Evolutionary conservation across 805 yeast genomes (phyloP), one percentile per base, ranked within the genome.

Genomic region (Osmozyma mogii): DNA sequence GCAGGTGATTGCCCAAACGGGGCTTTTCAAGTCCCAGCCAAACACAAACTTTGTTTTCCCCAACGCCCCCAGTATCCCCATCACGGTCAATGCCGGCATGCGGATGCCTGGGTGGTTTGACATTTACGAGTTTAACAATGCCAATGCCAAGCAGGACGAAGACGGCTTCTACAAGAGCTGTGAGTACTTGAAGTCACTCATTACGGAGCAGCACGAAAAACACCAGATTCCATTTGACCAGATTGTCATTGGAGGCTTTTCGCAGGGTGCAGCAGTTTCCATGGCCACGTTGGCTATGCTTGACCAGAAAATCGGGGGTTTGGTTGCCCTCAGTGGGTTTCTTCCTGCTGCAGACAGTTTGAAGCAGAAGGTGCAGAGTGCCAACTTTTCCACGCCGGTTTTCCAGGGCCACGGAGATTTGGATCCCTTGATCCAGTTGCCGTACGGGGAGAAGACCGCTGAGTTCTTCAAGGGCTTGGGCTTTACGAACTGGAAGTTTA

Each of bases 191-290:
- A 60, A 67, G 29, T 43, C 44, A 1, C 58, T 68, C 39, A 63
- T 81, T 24, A 51, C 67, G 13, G 75, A 74, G 32, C 75, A 78
- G 41, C 58, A 70, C 10, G 70, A 68, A 6, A 43, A 45, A 5
- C 35, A 51, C 29, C 74, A 79, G 7, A 68, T 82, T 20, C 65
- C 72, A 4, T 62, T 80, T 0, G 74, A 73, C 11, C 72, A 81
- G 30, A 81, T 92, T 27, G 61, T 92, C n/a, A 62, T 92, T 34
- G 97, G 97, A 20, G 98, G 98, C 0, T 92, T 92, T 51, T 80
- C 94, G 4, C 98, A 92, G 58, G 98, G 98, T 32, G 94, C 85
- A 28, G 87, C 94, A 2, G 37, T 89, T 8, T 59, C 92, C 1
- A 58, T 83, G 35, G 84, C 83, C 3, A 50, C 79, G 10, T 63